These are phyloP conservation scores for Adansonia grandidieri DNA, from an alignment of 441 rosid species.

Conservation along the genomic window DNA sequence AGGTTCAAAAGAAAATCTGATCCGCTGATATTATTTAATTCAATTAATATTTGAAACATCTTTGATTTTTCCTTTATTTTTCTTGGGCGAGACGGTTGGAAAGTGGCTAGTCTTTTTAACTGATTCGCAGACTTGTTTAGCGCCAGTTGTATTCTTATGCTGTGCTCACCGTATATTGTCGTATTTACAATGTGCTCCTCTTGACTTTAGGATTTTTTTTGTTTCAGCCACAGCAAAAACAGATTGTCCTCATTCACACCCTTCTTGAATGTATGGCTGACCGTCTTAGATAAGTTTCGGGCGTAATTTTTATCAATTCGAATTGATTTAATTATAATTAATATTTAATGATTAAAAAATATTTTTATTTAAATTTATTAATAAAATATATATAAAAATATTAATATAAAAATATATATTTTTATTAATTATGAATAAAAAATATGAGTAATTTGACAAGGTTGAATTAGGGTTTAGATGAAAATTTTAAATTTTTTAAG, in stretches of 20 bases:
- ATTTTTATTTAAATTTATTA: too few relatives aligned
- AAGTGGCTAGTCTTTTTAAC: neutral
- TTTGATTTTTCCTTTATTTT: neutral
- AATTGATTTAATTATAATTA: too few relatives aligned
- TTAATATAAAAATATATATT: too few relatives aligned
- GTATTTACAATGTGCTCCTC: neutral
- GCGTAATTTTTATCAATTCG: too few relatives aligned
- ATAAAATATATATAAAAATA: too few relatives aligned
- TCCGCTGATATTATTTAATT: neutral
- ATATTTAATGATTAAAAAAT: too few relatives aligned
- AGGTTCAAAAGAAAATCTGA: neutral
- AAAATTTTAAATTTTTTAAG: too few relatives aligned
- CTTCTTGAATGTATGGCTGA: too few relatives aligned
- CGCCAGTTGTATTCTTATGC: neutral
- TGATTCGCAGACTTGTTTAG: neutral
- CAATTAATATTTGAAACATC: neutral
- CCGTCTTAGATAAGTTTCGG: too few relatives aligned
- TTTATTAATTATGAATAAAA: too few relatives aligned
- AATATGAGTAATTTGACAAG: too few relatives aligned
- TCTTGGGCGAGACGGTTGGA: neutral
- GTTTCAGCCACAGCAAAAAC: neutral
- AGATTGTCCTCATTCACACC: neutral
- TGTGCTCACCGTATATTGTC: neutral
- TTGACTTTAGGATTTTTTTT: neutral
- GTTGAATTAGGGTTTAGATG: too few relatives aligned